Base-by-base conservation (phyloP, 306 rosid species). In the Casuarina equisetifolia region DNA sequence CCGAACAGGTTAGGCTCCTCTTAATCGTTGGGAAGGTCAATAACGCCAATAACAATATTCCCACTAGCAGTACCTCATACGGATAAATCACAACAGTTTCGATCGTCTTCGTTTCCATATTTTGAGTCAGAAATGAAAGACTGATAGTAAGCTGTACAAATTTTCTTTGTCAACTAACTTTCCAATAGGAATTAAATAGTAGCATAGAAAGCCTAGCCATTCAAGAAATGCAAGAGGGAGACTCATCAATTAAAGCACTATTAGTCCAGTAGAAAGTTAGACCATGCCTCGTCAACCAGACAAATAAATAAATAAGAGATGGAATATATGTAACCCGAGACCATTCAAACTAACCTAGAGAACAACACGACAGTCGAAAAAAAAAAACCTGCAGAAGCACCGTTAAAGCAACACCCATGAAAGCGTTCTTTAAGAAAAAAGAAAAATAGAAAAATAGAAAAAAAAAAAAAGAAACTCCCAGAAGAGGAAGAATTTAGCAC, bases 1-100 rank as follows among this genome's bases (percentile, higher is more conserved):
- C 40, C n/a, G 48, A 71, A 42, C 61, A 5, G 43, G 58, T 57
- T 57, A 44, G 40, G 53, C 78, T 57, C 57, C 70, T 52, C 67
- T 68, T 70, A 54, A 40, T 46, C 69, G 67, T 42, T 64, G 79
- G 45, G 77, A 58, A 63, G 44, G 59, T 61, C 25, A 70, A 32
- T 4, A 17, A 68, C 44, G 78, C 59, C 15, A 17, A 52, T n/a
- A 42, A 25, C 32, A 25, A 25, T 25, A 25, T 25, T 25, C 32
- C 32, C 32, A 25, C 32, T 25, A 25, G 32, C 32, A 25, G 32
- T 25, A 1, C 43, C 43, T 61, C 55, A 43, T n/a, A 44, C 32
- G 40, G 12, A 55, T 38, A 67, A 40, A n/a, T 42, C 43, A 6
- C 15, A 38, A 63, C 3, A 67, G 50, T 35, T n/a, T n/a, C 50